Percentiles rank a stretch among this genome's conserved stretches.
These are phyloP conservation scores for Marchantia paleacea DNA, from an alignment of 225 moss, liverwort and hornwort genomes.

Conservation along the genomic window DNA sequence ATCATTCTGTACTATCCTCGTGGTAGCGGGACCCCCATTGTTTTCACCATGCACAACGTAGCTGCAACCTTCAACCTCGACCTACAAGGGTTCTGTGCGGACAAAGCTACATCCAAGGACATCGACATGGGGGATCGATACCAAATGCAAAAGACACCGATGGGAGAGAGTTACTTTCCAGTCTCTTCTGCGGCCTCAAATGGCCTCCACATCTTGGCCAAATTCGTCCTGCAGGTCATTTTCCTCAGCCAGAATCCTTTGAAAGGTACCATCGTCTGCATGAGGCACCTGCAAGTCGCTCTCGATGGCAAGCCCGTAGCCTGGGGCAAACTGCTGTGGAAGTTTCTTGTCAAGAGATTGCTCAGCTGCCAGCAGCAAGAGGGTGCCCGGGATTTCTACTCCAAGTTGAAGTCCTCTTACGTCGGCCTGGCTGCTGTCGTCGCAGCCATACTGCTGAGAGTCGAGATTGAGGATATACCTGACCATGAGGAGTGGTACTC, in stretches of 20 bases:
- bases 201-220: not conserved
- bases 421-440: not conserved
- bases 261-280: not conserved
- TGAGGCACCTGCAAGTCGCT: conserved; percentile 8
- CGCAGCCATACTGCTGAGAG: not conserved
- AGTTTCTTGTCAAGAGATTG: not conserved
- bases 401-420: not conserved
- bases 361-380: conserved; percentile 1
- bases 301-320: conserved; percentile 2
- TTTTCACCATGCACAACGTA: not conserved
- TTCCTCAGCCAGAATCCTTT: not conserved
- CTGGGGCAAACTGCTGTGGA: conserved; percentile 20
- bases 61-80: conserved; percentile 1
- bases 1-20: not conserved
- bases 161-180: not conserved
- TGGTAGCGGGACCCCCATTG: not conserved
- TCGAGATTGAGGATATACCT: not conserved
- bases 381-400: not conserved
- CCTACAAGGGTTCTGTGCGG: not conserved
- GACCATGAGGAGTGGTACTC: conserved; percentile 6
- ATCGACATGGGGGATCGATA: not conserved
- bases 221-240: not conserved
- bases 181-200: conserved; percentile 1
- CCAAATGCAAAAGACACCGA: not conserved
- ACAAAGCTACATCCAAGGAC: not conserved